Base-by-base conservation (phyloP, 805 yeast species). In the Saccharomycodes ludwigii region DNA sequence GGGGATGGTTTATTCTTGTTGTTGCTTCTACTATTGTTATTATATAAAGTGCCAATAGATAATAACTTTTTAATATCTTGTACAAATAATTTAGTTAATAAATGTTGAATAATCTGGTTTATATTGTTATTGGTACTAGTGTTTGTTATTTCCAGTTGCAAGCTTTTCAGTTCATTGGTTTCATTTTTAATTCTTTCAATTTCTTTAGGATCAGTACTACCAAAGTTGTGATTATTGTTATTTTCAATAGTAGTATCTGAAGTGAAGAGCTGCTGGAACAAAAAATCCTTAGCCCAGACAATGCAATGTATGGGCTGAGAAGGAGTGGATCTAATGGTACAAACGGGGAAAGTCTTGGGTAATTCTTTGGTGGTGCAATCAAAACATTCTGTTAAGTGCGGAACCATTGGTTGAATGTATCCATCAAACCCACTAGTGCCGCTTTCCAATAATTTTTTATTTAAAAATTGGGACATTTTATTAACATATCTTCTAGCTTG, bases 341-440 rank as follows among this genome's bases (percentile, higher is more conserved):
- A 91, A 2, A 91, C 95, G 0, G 99, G 96, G 52, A 74, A 91
- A 0, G 91, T 68, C 47, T 81, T 85, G 5, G 96, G 95, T 0
- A 93, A 76, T 22, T 75, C 91, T 47, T 88, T 84, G 4, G 78
- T 72, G 17, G 75, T 72, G 55, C 99, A 91, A 39, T 85, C 95
- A 55, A 85, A 93, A 56, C 99, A 91, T 58, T 91, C 98, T 2
- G 93, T 74, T 29, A 59, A 43, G 31, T 76, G 73, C 1, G 95
- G 93, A 39, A 72, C 66, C 35, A 91, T 88, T 2, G 95, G 95
- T 48, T 84, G 95, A 21, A 82, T 81, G 52, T 91, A 95, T 15
- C 99, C 99, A 40, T 75, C 76, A 40, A 77, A 80, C 2, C 99
- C 99, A 0, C 95, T 81, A 0, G 97, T 86, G 7, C 99, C 99